These are phyloP conservation scores for Pythium aristosporum DNA, from an alignment of 352 stramenopile species.

Conservation along the genomic window DNA sequence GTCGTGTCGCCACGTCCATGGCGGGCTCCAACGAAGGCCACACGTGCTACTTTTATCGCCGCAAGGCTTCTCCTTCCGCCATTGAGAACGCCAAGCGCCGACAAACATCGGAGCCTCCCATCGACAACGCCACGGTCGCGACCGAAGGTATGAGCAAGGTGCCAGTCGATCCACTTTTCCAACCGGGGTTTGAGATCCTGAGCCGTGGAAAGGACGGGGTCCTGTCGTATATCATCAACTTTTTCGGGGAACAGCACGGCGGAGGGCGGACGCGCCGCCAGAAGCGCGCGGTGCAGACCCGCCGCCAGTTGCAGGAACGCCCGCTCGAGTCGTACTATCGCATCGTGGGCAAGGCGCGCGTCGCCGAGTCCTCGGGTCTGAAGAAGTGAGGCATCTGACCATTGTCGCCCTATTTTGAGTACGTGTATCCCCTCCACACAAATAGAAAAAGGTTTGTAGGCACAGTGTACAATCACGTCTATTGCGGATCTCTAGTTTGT, in stretches of 20 bases:
- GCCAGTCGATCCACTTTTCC: conserved; percentile 79
- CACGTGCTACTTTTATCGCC: conserved; percentile 96
- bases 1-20: conserved; percentile 92
- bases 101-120: conserved; percentile 17
- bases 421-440: neutral
- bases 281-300: conserved; percentile 28
- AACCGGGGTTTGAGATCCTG: conserved; percentile 72
- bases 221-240: conserved; percentile 68
- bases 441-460: conserved; percentile 12
- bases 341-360: conserved; percentile 57
- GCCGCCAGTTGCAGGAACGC: conserved; percentile 43
- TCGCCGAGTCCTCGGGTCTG: conserved; percentile 16
- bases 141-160: conserved; percentile 23
- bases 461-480: conserved; percentile 12
- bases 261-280: conserved; percentile 70
- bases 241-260: conserved; percentile 64
- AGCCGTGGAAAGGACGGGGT: conserved; percentile 72
- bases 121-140: conserved; percentile 24
- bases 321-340: conserved; percentile 79
- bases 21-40: conserved; percentile 95
- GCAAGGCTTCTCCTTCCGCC: conserved; percentile 24
- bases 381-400: conserved; percentile 22
- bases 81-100: conserved; percentile 26
- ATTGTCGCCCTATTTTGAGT: neutral
- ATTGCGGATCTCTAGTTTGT: conserved; percentile 25